Evolutionary conservation across 257 asterid species (phyloP).

Genomic region (Solanum bulbocastanum): DNA sequence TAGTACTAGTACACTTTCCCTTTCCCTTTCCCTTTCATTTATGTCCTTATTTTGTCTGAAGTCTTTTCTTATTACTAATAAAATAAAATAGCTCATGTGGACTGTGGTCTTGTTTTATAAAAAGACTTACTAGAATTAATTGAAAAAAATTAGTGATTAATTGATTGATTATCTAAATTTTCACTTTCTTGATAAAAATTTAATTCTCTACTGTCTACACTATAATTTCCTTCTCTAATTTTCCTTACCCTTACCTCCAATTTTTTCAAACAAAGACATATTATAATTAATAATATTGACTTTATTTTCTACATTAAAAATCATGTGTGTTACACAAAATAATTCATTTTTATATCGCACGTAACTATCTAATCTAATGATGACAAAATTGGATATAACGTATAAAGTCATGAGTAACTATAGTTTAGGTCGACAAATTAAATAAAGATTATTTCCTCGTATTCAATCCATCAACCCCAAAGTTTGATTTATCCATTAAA

Average conservation of each 20-base stretch:
- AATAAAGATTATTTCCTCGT: background rate
- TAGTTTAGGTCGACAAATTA: background rate
- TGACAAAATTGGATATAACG: background rate
- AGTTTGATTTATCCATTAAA: background rate
- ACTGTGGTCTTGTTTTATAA: too few relatives aligned
- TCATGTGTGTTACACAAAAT: background rate
- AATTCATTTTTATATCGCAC: background rate
- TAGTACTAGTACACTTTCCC: background rate
- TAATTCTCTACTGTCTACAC: fast-evolving
- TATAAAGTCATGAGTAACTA: background rate
- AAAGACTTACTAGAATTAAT: background rate
- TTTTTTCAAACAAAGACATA: background rate
- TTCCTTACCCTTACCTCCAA: background rate
- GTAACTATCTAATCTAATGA: background rate
- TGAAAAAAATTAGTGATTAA: background rate
- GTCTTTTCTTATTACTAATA: background rate
- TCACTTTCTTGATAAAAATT: too few relatives aligned
- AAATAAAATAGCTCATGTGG: background rate
- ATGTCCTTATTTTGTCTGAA: background rate
- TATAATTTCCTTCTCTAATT: background rate
- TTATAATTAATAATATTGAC: background rate
- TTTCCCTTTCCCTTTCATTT: background rate
- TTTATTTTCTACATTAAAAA: background rate
- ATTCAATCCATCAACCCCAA: background rate
- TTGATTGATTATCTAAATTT: too few relatives aligned